Conservation (phyloP, 768 basidiomycete genomes). For the Cantharellus anzutake region DNA sequence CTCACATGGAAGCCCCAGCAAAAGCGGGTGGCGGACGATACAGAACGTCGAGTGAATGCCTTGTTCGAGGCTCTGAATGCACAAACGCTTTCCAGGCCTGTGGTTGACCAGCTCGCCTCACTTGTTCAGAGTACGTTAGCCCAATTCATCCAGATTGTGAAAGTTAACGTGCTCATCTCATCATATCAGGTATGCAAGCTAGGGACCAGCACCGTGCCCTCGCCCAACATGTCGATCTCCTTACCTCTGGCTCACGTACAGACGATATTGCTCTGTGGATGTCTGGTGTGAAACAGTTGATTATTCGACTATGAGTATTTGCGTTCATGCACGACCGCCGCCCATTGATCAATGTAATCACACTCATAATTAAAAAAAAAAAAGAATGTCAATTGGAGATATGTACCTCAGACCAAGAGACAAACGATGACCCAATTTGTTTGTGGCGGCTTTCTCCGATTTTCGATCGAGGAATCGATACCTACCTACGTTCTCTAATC, state of each 20-base stretch:
- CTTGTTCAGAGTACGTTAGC: slow-evolving; percentile 47
- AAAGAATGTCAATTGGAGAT: too few relatives aligned
- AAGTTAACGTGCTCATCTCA: slow-evolving; percentile 2
- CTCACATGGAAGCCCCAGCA: slow-evolving; percentile 43
- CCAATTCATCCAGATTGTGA: neutral
- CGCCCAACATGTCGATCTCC: slow-evolving; percentile 67
- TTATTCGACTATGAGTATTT: slow-evolving; percentile 14
- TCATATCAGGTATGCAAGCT: slow-evolving; percentile 52
- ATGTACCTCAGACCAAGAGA: too few relatives aligned
- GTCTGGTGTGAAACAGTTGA: slow-evolving; percentile 79
- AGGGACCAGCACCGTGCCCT: slow-evolving; percentile 62
- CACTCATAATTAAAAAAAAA: neutral
- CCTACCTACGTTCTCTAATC: too few relatives aligned
- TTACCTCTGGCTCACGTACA: slow-evolving; percentile 59
- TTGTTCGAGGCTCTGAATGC: slow-evolving; percentile 89
- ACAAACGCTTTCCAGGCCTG: slow-evolving; percentile 50
- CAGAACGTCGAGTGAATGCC: slow-evolving; percentile 68
- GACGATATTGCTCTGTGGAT: slow-evolving; percentile 77
- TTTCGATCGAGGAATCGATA: too few relatives aligned
- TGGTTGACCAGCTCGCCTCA: slow-evolving; percentile 51
- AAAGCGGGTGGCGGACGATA: slow-evolving; percentile 68
- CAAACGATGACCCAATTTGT: too few relatives aligned
- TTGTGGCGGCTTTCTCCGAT: too few relatives aligned
- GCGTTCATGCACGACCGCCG: neutral
- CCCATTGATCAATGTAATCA: neutral